These are phyloP conservation scores for Tolypocladium capitatum DNA, from an alignment of 2,329 filamentous ascomycete species.

Conservation along the genomic window DNA sequence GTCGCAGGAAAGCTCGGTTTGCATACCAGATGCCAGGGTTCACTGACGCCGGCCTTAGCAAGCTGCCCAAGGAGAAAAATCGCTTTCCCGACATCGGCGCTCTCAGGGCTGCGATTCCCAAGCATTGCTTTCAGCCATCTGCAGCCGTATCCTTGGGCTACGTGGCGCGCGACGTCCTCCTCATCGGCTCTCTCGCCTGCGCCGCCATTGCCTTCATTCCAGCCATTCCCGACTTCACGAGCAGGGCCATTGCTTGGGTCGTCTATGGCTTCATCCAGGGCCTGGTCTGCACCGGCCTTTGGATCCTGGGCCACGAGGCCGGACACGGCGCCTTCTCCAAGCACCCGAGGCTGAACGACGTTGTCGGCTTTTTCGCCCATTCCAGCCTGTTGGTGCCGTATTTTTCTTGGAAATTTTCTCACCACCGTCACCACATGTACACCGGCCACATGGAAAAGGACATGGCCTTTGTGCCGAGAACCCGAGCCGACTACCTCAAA, in stretches of 20 bases:
- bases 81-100: constrained; percentile 33
- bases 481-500: constrained; percentile 25
- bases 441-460: constrained; percentile 56
- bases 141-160: constrained; percentile 23
- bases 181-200: background rate
- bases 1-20: background rate
- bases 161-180: background rate
- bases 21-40: no score
- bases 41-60: background rate
- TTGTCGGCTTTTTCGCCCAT: constrained; percentile 51
- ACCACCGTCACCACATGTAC: constrained; percentile 55
- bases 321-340: constrained; percentile 55
- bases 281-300: constrained; percentile 52
- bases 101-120: constrained; percentile 19
- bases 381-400: constrained; percentile 54
- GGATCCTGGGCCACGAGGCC: constrained; percentile 59
- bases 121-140: constrained; percentile 28
- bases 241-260: constrained; percentile 37
- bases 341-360: constrained; percentile 42
- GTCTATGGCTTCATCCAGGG: constrained; percentile 51
- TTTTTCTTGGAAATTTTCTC: constrained; percentile 60
- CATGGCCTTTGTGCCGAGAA: constrained; percentile 44
- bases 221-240: background rate
- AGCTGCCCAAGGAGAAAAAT: background rate
- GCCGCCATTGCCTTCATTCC: background rate